These are phyloP conservation scores for Tricholoma furcatifolium DNA, from an alignment of 768 basidiomycete genomes.

Conservation along the genomic window DNA sequence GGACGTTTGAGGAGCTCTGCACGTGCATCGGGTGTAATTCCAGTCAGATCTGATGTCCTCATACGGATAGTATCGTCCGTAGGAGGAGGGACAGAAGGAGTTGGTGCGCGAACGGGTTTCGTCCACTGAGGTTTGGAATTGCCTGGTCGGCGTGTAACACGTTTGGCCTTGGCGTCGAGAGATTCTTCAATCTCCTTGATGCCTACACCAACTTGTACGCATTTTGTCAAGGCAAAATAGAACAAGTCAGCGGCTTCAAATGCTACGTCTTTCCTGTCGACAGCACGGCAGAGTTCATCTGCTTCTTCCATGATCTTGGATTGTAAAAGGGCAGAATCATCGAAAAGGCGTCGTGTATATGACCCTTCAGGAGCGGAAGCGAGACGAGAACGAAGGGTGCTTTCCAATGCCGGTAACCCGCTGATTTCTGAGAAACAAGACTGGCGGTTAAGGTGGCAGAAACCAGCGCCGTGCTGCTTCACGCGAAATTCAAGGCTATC, in stretches of 20 bases:
- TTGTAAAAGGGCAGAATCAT: constrained; percentile 73
- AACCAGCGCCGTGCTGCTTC: constrained; percentile 85
- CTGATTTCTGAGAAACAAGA: constrained; percentile 86
- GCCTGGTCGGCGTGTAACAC: constrained; percentile 83
- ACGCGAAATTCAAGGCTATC: constrained; percentile 93
- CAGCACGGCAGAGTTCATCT: constrained; percentile 88
- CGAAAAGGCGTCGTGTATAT: constrained; percentile 87
- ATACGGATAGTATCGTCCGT: constrained; percentile 63
- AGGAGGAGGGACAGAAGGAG: constrained; percentile 11
- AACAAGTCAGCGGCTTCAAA: constrained; percentile 95
- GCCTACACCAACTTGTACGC: constrained; percentile 78
- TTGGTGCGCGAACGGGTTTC: constrained; percentile 21
- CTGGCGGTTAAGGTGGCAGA: constrained; percentile 86
- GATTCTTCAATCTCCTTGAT: constrained; percentile 82
- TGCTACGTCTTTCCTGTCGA: constrained; percentile 77
- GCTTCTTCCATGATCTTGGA: constrained; percentile 99
- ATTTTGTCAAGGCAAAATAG: constrained; percentile 89
- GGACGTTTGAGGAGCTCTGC: constrained; percentile 79
- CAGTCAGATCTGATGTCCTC: constrained; percentile 66
- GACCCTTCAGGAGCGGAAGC: constrained; percentile 82
- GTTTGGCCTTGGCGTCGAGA: constrained; percentile 82
- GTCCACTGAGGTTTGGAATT: constrained; percentile 89
- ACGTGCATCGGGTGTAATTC: constrained; percentile 50
- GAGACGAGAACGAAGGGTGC: constrained; percentile 70
- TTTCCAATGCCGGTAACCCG: constrained; percentile 83